A percentile compares a stretch with the other conserved stretches of the same genome.
These are phyloP conservation scores for Helianthus annuus DNA, from an alignment of 129 eudicot genomes.

Conservation along the genomic window DNA sequence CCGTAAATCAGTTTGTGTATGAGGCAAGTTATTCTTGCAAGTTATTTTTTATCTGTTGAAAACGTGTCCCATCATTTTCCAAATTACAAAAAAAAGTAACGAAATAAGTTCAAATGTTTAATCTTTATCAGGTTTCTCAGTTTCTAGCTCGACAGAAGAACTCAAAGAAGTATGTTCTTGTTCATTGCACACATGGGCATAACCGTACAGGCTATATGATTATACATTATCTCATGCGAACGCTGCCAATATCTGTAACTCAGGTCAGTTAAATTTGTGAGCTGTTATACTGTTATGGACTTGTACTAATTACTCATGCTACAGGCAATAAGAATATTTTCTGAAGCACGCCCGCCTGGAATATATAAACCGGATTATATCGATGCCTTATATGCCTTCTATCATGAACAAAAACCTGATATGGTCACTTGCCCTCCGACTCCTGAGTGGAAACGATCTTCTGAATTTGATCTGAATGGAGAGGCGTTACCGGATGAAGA, in stretches of 20 bases:
- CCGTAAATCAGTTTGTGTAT: constrained; percentile 80
- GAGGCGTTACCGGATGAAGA: constrained; percentile 96
- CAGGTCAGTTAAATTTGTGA: constrained; percentile 56
- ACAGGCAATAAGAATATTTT: constrained; percentile 81
- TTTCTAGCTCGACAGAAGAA: constrained; percentile 74
- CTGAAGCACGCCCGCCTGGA: constrained; percentile 96
- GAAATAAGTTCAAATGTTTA: neutral
- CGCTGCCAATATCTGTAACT: constrained; percentile 69
- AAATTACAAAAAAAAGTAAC: neutral
- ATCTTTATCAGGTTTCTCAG: constrained; percentile 63
- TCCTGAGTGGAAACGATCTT: constrained; percentile 96
- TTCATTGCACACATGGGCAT: constrained; percentile 99
- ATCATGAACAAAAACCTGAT: constrained; percentile 90
- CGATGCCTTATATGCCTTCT: constrained; percentile 82
- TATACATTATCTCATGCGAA: constrained; percentile 91
- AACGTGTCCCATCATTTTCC: constrained; percentile 11
- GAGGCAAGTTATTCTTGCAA: constrained; percentile 54
- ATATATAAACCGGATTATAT: constrained; percentile 91
- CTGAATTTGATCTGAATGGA: constrained; percentile 94
- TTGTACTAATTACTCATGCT: constrained; percentile 3
- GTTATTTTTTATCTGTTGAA: neutral
- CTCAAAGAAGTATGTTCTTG: constrained; percentile 75
- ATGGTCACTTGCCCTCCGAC: constrained; percentile 79
- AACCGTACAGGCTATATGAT: constrained; percentile 99
- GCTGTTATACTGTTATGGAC: constrained; percentile 16